A percentile compares a stretch with the other conserved stretches of the same genome.
These are phyloP conservation scores for Globisporangium viniferum DNA, from an alignment of 352 stramenopile genomes.

Conservation along the genomic window DNA sequence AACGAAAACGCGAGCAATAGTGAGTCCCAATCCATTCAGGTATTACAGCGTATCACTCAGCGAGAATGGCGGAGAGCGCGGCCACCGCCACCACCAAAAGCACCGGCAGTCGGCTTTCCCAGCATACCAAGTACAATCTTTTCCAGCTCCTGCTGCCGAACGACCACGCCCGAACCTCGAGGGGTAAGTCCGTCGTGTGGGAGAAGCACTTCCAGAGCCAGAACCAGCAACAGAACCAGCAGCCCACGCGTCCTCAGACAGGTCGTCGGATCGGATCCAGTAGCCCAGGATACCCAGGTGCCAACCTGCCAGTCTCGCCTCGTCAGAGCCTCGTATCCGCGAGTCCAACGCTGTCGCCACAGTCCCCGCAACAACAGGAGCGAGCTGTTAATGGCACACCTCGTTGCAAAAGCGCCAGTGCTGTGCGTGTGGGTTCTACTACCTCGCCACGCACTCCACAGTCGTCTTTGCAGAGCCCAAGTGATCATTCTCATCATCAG, in stretches of 20 bases:
- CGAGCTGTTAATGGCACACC: not conserved
- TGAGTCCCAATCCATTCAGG: not conserved
- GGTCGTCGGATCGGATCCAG: not conserved
- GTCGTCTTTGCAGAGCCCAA: not conserved
- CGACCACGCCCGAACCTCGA: slow-evolving; percentile 23
- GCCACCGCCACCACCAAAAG: not conserved
- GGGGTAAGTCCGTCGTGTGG: slow-evolving; percentile 31
- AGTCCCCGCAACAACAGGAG: not conserved
- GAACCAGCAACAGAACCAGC: slow-evolving; percentile 15
- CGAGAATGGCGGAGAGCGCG: not conserved
- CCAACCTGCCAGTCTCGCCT: slow-evolving; percentile 1
- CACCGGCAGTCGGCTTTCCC: not conserved
- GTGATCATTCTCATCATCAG: not conserved
- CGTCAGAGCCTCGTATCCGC: not conserved
- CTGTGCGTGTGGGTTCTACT: not conserved
- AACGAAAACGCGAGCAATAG: not conserved
- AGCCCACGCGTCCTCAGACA: slow-evolving; percentile 17
- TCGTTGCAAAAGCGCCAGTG: slow-evolving; percentile 28
- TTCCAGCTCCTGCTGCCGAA: slow-evolving; percentile 39
- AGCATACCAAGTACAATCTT: slow-evolving; percentile 18
- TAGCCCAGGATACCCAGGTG: not conserved
- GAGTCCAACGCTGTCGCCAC: not conserved
- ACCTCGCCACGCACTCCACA: not conserved
- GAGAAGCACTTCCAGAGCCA: slow-evolving; percentile 30
- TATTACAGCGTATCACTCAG: not conserved